phyloP scores from a whole-genome alignment of 345 rosid genomes.

The Abelmoschus esculentus region DNA sequence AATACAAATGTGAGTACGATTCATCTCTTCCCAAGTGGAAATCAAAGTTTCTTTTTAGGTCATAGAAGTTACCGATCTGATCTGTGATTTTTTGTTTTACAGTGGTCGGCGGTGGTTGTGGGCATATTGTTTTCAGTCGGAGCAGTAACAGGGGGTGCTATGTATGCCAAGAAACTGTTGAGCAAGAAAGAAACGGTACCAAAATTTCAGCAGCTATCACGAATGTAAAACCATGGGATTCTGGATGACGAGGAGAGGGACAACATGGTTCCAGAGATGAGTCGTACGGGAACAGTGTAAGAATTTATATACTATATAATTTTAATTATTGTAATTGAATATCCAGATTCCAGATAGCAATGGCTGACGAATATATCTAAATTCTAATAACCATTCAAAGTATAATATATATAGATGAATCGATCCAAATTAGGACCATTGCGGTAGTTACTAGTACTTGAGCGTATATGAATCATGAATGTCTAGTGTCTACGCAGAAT shows the following conservation, averaged over 20 bases:
- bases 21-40: background rate
- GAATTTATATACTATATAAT: no score
- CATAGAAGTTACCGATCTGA: background rate
- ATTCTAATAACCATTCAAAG: background rate
- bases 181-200: slow-evolving; percentile 10
- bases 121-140: slow-evolving; percentile 19
- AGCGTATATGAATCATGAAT: background rate
- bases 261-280: slow-evolving; percentile 5
- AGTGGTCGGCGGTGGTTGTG: slow-evolving; percentile 20
- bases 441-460: background rate
- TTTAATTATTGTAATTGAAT: background rate
- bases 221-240: slow-evolving; percentile 12
- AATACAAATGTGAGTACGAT: slow-evolving; percentile 14
- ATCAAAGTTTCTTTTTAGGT: background rate
- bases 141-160: slow-evolving; percentile 24
- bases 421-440: background rate
- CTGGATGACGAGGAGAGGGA: slow-evolving; percentile 18
- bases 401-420: background rate
- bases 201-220: slow-evolving; percentile 25
- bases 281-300: background rate
- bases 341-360: background rate
- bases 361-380: no score
- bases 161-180: slow-evolving; percentile 16
- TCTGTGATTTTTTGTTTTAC: background rate
- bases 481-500: background rate